Evolutionary conservation across 1,284 basidiomycete genomes (phyloP), one percentile per base, ranked within the genome.

Genomic region (Malassezia sp.): DNA sequence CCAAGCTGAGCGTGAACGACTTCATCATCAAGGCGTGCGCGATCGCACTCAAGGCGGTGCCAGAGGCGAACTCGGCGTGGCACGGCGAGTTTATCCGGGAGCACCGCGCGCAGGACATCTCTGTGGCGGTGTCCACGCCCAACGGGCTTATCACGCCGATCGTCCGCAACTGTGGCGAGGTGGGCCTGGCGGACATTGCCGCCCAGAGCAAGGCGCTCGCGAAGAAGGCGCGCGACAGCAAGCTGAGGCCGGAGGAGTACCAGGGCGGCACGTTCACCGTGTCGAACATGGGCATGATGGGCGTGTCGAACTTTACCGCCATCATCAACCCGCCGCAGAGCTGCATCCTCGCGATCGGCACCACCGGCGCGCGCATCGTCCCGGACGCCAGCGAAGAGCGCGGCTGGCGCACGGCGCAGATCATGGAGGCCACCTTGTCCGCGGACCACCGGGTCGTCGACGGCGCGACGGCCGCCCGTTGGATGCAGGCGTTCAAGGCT

Each of bases 321-420:
- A 97, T 99, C 75, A 95, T 99, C 79, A 99, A 99, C 79, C 81
- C 85, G 15, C 93, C 93, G 28, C 93, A 97, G 74, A 85, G 85
- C 53, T 95, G 89, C 74, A 99, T 97, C 69, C 81, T 99, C 49
- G 93, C 93, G 45, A 80, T 97, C 57, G 90, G 93, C 33, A 78
- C 81, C 21, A 89, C 88, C n/a, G 78, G 82, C 71, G 77, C 84
- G 21, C 84, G 83, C 49, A 75, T 97, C n/a, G 80, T 89, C 15
- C 83, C 86, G 36, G 80, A 84, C 1, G 83, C 87, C 62, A 82
- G 84, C 63, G 52, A 48, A 34, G 86, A 89, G 67, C 90, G 88
- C 78, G 83, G 83, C 22, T 70, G 54, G 52, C 45, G 60, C 39
- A 67, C 55, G 52, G 79, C 80, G 23, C 83, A 87, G 67, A 77